Evolutionary conservation across 1,284 basidiomycete species (phyloP), one percentile per base, ranked within the genome.

Genomic region (Mycena citricolor): DNA sequence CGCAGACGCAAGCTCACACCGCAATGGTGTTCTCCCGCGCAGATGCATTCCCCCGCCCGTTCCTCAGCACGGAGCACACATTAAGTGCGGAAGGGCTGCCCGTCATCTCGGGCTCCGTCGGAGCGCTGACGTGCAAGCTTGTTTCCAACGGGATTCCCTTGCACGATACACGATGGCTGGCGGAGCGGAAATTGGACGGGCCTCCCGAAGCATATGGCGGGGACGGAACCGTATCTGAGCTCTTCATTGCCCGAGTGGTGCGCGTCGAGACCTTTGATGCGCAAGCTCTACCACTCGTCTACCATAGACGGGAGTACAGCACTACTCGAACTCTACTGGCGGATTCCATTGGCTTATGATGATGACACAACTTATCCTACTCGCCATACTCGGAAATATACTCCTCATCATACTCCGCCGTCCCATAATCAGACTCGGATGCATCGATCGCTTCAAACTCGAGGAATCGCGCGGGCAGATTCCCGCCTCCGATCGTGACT

Each of bases 11-110:
- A 60, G 66, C 73, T 0, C 58, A 67, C 32, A 56, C 74, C 23
- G 84, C 86, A 3, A 58, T 73, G 20, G 66, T 64, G 36, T 89
- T 88, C 59, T 80, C 86, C 2, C 64, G 81, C 29, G 73, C 81
- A 2, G 82, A 86, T 57, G 61, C 83, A 11, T 61, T 82, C 52
- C 75, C 81, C 1, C 64, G 68, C 10, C 85, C 84, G 7, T 85
- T 83, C 49, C 57, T 54, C 0, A 62, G 63, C 26, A 59, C 69
- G 1, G 59, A 57, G 5, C 73, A 75, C 57, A 59, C 56, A 5
- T 60, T 78, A 26, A 74, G 71, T 14, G 47, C 58, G 8, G 79
- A 85, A 8, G 76, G 76, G 2, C 59, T 86, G 14, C 82, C 83
- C 2, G 52, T 86, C 7, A 57, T 86, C 24, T 64, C 65, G 1